Evolutionary conservation across 768 basidiomycete species (phyloP).

Genomic region (Russula lepida): DNA sequence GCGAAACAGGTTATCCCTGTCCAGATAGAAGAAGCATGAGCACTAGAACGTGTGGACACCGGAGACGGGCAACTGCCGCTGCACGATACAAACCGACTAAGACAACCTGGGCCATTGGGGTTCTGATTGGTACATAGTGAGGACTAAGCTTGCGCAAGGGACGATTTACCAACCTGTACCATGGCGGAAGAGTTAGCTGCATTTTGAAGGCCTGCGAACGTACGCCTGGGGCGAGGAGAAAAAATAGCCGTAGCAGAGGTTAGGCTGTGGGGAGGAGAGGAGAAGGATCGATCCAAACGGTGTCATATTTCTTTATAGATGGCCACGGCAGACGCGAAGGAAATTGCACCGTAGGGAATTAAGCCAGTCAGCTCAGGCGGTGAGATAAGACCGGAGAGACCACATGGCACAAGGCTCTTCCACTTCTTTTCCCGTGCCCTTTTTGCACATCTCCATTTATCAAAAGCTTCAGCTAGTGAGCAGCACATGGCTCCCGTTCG

Average conservation of each 20-base stretch:
- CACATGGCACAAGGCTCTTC: background rate
- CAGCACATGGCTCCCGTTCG: no score
- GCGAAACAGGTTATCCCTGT: conserved; percentile 27
- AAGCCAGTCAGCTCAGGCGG: background rate
- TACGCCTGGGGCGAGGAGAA: background rate
- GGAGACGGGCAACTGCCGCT: background rate
- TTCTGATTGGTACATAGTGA: background rate
- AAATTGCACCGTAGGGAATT: background rate
- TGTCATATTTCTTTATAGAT: background rate
- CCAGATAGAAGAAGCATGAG: background rate
- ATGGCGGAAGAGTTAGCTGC: conserved; percentile 8
- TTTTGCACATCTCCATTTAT: background rate
- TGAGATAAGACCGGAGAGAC: background rate
- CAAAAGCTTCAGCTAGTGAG: no score
- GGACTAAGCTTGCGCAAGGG: background rate
- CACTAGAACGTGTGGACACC: background rate
- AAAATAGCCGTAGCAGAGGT: background rate
- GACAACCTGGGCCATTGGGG: conserved; percentile 20
- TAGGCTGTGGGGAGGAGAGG: background rate
- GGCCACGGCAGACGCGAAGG: background rate
- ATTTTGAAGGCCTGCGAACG: background rate
- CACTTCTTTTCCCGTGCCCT: background rate
- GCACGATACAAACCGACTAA: conserved; percentile 11
- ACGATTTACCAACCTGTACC: conserved; percentile 14
- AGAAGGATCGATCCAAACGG: background rate